These are phyloP conservation scores for Diplodia corticola DNA, from an alignment of 2,329 filamentous ascomycete genomes.

Conservation along the genomic window DNA sequence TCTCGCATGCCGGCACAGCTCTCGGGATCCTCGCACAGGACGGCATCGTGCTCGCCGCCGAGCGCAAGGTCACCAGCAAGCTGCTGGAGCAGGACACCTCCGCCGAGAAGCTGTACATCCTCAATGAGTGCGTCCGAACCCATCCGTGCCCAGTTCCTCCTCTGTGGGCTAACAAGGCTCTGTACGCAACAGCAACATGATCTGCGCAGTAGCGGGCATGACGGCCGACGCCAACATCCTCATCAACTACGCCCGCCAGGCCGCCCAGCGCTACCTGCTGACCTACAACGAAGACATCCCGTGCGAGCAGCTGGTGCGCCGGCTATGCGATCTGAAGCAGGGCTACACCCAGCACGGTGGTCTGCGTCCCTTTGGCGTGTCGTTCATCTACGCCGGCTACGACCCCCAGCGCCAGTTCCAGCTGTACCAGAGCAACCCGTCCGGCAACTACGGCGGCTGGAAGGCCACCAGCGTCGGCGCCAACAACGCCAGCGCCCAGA, in stretches of 20 bases:
- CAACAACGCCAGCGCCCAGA: slow-evolving; percentile 97
- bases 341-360: slow-evolving; percentile 99
- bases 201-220: slow-evolving; percentile 98
- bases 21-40: slow-evolving; percentile 96
- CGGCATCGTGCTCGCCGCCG: slow-evolving; percentile 95
- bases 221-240: slow-evolving; percentile 99
- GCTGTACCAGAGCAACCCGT: slow-evolving; percentile 98
- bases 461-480: slow-evolving; percentile 97
- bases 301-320: slow-evolving; percentile 95
- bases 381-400: slow-evolving; percentile 99
- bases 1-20: slow-evolving; percentile 95
- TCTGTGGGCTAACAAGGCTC: neutral
- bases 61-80: slow-evolving; percentile 99
- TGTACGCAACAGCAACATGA: slow-evolving; percentile 81
- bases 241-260: slow-evolving; percentile 98
- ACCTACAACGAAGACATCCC: slow-evolving; percentile 99
- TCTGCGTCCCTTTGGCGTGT: slow-evolving; percentile 95
- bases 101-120: slow-evolving; percentile 98
- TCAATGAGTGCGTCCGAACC: slow-evolving; percentile 76
- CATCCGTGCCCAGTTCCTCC: slow-evolving; percentile 3
- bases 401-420: slow-evolving; percentile 96
- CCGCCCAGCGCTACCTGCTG: slow-evolving; percentile 93
- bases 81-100: slow-evolving; percentile 98
- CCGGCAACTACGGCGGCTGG: slow-evolving; percentile 98
- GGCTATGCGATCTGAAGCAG: slow-evolving; percentile 97